A percentile compares a stretch with the other conserved stretches of the same genome.
phyloP scores from a whole-genome alignment of 129 eudicot genomes.

The Ambrosia trifida region DNA sequence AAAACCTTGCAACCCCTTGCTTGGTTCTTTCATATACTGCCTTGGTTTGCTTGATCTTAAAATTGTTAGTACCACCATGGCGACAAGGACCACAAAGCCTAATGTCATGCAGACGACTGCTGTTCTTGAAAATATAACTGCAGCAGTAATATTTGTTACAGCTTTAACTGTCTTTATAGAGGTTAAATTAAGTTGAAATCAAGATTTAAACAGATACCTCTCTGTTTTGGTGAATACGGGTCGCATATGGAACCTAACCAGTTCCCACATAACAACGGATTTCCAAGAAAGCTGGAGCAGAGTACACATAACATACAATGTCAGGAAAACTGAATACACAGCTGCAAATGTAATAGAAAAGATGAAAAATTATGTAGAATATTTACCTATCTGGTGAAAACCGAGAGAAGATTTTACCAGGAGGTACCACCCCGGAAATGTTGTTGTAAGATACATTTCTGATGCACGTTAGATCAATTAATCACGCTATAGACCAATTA shows the following conservation, averaged over 20 bases:
- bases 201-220: slow-evolving; percentile 37
- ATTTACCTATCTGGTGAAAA: slow-evolving; percentile 75
- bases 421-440: slow-evolving; percentile 67
- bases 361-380: neutral
- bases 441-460: slow-evolving; percentile 87
- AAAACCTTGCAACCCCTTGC: slow-evolving; percentile 55
- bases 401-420: slow-evolving; percentile 57
- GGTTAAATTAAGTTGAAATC: neutral
- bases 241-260: slow-evolving; percentile 84
- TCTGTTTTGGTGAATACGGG: slow-evolving; percentile 56
- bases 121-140: slow-evolving; percentile 63
- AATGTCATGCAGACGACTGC: slow-evolving; percentile 60
- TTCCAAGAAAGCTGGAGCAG: slow-evolving; percentile 70
- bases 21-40: slow-evolving; percentile 39
- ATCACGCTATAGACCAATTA: neutral
- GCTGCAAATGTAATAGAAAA: neutral
- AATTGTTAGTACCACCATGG: slow-evolving; percentile 54
- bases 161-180: neutral
- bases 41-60: slow-evolving; percentile 57
- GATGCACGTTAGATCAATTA: slow-evolving; percentile 8
- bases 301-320: neutral
- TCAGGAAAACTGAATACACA: neutral
- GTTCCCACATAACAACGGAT: slow-evolving; percentile 73
- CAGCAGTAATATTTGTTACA: neutral
- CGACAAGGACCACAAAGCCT: slow-evolving; percentile 57